Percentiles rank a stretch among this genome's conserved stretches.
Evolutionary conservation across 345 rosid species (phyloP).

Genomic region (Eucalyptus erythrocorys): DNA sequence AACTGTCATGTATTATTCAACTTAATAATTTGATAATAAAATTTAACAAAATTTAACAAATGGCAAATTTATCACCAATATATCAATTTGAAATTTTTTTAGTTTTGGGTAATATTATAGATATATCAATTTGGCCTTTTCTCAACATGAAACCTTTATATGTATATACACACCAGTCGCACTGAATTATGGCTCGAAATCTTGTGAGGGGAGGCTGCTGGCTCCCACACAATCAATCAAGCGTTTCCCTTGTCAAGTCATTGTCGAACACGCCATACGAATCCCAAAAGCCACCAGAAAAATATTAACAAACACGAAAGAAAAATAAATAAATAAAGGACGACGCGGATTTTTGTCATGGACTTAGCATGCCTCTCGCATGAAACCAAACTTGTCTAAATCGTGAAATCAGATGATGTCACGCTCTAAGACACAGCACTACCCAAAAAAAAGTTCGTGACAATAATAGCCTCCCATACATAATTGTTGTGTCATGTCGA

Average conservation of each 20-base stretch:
- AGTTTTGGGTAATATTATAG: too few species aligned
- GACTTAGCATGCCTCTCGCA: neutral
- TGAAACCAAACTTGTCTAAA: neutral
- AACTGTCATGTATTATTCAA: too few species aligned
- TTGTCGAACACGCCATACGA: neutral
- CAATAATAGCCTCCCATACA: neutral
- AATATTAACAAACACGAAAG: neutral
- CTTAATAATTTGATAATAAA: too few species aligned
- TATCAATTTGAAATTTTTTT: too few species aligned
- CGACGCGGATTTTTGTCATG: neutral
- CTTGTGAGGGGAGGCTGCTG: neutral
- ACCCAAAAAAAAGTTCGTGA: too few species aligned
- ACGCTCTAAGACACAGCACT: neutral
- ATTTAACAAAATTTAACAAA: too few species aligned
- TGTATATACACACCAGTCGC: neutral
- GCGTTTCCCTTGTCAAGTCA: neutral
- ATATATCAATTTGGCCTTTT: too few species aligned
- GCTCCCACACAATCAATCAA: neutral
- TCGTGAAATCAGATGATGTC: neutral
- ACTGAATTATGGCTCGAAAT: neutral
- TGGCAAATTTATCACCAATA: accelerated
- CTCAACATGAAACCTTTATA: too few species aligned
- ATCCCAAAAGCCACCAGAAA: neutral
- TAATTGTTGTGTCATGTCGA: neutral
- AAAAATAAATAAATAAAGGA: neutral